phyloP scores from a whole-genome alignment of 176 grass and related monocot genomes.

The Saccharum spontaneum region DNA sequence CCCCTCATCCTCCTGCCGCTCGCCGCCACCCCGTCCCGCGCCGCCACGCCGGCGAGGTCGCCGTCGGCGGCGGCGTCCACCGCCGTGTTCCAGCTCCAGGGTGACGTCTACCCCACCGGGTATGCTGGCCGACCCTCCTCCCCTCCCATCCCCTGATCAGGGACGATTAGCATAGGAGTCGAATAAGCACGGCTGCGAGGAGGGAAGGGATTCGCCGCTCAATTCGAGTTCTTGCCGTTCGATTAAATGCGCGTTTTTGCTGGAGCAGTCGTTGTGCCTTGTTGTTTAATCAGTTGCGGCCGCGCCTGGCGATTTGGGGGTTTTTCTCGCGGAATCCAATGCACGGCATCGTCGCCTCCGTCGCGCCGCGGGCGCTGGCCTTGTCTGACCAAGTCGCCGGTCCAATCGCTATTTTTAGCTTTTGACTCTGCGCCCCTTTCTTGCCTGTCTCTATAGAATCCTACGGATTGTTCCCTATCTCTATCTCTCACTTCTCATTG shows the following conservation, averaged over 20 bases:
- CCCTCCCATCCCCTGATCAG: neutral
- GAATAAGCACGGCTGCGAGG: neutral
- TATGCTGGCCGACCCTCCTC: neutral
- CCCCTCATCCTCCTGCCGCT: conserved; percentile 6
- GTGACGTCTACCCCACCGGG: conserved; percentile 75
- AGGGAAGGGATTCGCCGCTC: neutral
- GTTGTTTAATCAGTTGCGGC: neutral
- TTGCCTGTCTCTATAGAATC: neutral
- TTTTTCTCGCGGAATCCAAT: neutral
- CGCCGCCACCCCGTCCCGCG: conserved; percentile 1
- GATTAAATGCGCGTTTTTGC: neutral
- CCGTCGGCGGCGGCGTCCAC: conserved; percentile 44
- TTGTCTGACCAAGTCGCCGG: neutral
- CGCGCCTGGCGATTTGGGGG: neutral
- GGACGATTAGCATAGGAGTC: neutral
- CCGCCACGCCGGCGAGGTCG: conserved; percentile 31
- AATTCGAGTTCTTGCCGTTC: neutral
- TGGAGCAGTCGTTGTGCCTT: neutral
- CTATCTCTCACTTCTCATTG: neutral
- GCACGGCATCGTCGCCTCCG: neutral
- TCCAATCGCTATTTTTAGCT: neutral
- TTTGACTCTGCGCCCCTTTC: neutral
- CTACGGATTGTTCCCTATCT: neutral
- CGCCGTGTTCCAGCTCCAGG: conserved; percentile 67
- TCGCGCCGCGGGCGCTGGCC: conserved; percentile 23